Percentiles rank a stretch among this genome's conserved stretches.
These are phyloP conservation scores for Purshia tridentata DNA, from an alignment of 306 rosid species.

Conservation along the genomic window DNA sequence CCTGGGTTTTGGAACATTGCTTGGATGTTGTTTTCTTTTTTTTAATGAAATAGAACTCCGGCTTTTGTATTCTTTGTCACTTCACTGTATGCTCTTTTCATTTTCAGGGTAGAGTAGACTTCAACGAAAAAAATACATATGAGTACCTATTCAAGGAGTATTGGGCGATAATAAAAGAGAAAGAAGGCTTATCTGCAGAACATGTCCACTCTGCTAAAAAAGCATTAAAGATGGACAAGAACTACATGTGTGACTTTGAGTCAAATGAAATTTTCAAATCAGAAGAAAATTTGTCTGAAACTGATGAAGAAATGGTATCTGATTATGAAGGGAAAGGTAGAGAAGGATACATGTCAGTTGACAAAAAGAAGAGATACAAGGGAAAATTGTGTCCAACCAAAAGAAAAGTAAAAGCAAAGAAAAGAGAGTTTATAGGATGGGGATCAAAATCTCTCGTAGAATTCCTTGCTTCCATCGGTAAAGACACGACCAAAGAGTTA, in stretches of 20 bases:
- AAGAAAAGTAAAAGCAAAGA: slow-evolving; percentile 41
- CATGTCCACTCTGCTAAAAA: slow-evolving; percentile 35
- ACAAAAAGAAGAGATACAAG: slow-evolving; percentile 36
- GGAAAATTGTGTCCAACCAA: slow-evolving; percentile 22
- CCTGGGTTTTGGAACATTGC: too few species aligned
- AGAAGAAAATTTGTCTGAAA: slow-evolving; percentile 36
- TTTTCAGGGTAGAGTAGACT: slow-evolving; percentile 54
- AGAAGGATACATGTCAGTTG: slow-evolving; percentile 22
- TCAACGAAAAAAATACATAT: slow-evolving; percentile 46
- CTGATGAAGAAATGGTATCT: slow-evolving; percentile 49
- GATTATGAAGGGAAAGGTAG: slow-evolving; percentile 48
- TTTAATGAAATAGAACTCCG: background rate
- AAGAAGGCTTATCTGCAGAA: slow-evolving; percentile 50
- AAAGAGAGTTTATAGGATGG: slow-evolving; percentile 69
- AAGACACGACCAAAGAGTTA: slow-evolving; percentile 38
- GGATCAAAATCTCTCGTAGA: slow-evolving; percentile 55
- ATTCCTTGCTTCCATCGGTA: slow-evolving; percentile 54
- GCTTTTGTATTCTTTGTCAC: slow-evolving; percentile 11
- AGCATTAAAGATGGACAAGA: slow-evolving; percentile 38
- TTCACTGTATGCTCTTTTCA: slow-evolving; percentile 20
- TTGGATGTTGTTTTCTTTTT: background rate
- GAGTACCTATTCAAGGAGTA: slow-evolving; percentile 58
- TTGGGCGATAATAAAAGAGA: slow-evolving; percentile 46
- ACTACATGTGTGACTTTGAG: slow-evolving; percentile 28
- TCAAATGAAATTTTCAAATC: slow-evolving; percentile 30